Percentiles rank a stretch among this genome's conserved stretches.
Evolutionary conservation across 1,284 basidiomycete genomes (phyloP).

Genomic region (Ceratobasidium sp.): DNA sequence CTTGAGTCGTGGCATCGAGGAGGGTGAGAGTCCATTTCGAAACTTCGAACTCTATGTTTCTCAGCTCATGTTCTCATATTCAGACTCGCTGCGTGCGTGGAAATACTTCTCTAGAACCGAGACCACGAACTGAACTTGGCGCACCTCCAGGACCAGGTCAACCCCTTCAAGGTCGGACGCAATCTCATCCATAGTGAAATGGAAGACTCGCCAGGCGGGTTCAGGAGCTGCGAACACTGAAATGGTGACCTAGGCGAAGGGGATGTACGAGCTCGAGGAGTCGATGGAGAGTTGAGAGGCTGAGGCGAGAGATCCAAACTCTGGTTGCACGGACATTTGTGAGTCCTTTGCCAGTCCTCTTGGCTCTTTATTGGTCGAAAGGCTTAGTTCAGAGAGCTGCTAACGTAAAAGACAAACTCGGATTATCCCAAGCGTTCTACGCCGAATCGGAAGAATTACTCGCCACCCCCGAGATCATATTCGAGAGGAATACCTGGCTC

Average conservation of each 20-base stretch:
- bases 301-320: constrained; percentile 78
- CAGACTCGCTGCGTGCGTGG: too few species aligned
- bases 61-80: too few species aligned
- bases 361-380: constrained; percentile 3
- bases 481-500: constrained; percentile 80
- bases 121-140: too few species aligned
- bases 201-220: constrained; percentile 29
- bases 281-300: constrained; percentile 64
- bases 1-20: too few species aligned
- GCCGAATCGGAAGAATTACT: constrained; percentile 69
- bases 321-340: constrained; percentile 84
- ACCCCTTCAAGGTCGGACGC: constrained; percentile 73
- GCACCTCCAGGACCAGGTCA: too few species aligned
- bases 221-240: constrained; percentile 35
- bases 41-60: too few species aligned
- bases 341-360: constrained; percentile 45
- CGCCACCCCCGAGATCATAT: constrained; percentile 64
- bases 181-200: constrained; percentile 17
- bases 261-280: constrained; percentile 67
- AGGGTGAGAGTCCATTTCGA: too few species aligned
- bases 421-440: constrained; percentile 69
- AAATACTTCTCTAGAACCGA: too few species aligned
- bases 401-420: constrained; percentile 67
- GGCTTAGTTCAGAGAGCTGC: constrained; percentile 69
- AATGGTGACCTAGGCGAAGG: constrained; percentile 52